A percentile compares a stretch with the other conserved stretches of the same genome.
These are phyloP conservation scores for Lepidium sativum DNA, from an alignment of 345 rosid genomes.

Conservation along the genomic window DNA sequence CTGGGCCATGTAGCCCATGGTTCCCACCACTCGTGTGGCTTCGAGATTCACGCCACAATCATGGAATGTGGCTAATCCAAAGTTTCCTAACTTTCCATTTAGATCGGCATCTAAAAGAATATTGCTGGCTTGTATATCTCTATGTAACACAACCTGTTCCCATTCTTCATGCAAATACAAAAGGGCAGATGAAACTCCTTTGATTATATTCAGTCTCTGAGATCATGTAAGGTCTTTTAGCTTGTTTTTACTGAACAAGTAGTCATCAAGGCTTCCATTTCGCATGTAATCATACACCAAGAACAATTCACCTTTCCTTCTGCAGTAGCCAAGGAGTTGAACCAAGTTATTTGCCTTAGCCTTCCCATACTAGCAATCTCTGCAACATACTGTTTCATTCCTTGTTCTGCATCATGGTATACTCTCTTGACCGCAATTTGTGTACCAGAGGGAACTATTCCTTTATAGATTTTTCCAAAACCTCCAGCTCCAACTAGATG, in stretches of 20 bases:
- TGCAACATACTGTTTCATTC: slow-evolving; percentile 7
- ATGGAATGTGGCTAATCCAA: slow-evolving; percentile 36
- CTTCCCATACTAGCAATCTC: slow-evolving; percentile 23
- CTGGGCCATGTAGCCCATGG: slow-evolving; percentile 47
- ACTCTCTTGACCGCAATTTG: slow-evolving; percentile 20
- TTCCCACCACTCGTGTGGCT: slow-evolving; percentile 24
- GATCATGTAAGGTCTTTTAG: no score
- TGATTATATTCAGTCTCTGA: no score
- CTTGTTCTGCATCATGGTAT: slow-evolving; percentile 8
- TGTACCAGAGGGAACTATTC: slow-evolving; percentile 16
- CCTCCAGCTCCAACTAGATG: slow-evolving; percentile 22
- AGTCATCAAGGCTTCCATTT: no score
- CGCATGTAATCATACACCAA: no score
- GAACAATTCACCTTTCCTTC: not conserved
- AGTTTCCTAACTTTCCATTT: slow-evolving; percentile 29
- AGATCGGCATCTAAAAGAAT: no score
- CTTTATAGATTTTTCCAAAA: slow-evolving; percentile 18
- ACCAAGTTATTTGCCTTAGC: slow-evolving; percentile 41
- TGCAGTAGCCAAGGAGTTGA: slow-evolving; percentile 39
- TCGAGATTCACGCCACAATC: slow-evolving; percentile 24
- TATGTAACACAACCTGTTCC: no score
- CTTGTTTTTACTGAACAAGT: no score
- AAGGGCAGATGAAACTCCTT: no score
- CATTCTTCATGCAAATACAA: no score
- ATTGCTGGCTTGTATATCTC: no score